Evolutionary conservation across 2,329 filamentous ascomycete genomes (phyloP), one percentile per base, ranked within the genome.

Genomic region (Ophiocordyceps australis): DNA sequence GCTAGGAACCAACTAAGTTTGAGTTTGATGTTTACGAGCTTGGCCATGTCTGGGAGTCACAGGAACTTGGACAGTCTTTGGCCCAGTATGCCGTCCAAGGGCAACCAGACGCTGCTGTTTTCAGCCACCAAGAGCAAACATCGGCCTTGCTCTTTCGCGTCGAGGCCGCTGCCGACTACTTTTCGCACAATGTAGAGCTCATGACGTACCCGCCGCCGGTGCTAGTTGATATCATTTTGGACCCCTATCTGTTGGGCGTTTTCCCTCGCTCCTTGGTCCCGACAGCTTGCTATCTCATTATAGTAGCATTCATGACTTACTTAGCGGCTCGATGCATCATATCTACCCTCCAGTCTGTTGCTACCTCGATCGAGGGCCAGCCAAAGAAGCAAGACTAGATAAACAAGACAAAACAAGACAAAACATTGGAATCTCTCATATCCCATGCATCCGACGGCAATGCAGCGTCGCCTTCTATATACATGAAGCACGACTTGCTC

Each of bases 1-100:
- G 7, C 17, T 17, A 94, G 85, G 77, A 93, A 74, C 86, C 86
- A 23, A 92, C 85, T 1, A 55, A 64, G 14, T 92, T 94, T 53
- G 60, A 55, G 33, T 55, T 94, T 14, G 59, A 72, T 31, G 69
- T 73, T 1, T 70, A 72, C 44, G 54, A 72, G 18, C 43, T 82
- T 10, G 45, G 61, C 14, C 49, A 62, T 14, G 66, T 81, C 26
- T 70, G 77, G 38, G 56, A 65, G 22, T 65, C 62, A 1, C 61
- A 73, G 5, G 53, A 62, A 8, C 60, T 91, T 16, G 57, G 77
- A 33, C 56, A 65, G 14, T 75, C 78, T 2, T 54, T 91, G 10
- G 64, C 62, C 28, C 45, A 52, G 17, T 82, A 74, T 49, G 66
- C 73, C 19, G 52, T 62, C 31, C 7, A 19, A 7, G 7, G 10